These are phyloP conservation scores for Quaeritorhiza haematococci DNA, from an alignment of 371 early-diverging fungal species.

Conservation along the genomic window DNA sequence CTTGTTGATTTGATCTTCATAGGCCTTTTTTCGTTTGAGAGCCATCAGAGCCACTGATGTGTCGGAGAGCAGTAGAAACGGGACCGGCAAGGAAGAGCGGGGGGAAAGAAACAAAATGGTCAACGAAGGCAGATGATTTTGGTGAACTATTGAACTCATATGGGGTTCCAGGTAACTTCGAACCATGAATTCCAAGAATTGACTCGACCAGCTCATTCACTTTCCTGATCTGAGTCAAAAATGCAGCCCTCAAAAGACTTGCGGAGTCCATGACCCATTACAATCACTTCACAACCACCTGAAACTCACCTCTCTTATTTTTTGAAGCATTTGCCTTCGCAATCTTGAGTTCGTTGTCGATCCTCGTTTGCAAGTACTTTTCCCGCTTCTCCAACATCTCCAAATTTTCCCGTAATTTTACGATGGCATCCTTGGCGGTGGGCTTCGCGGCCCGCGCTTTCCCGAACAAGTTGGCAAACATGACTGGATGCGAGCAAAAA, in stretches of 20 bases:
- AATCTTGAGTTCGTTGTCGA: constrained; percentile 79
- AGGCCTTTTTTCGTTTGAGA: constrained; percentile 87
- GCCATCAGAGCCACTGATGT: constrained; percentile 86
- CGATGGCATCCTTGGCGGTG: constrained; percentile 91
- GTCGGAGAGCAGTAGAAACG: too few relatives aligned
- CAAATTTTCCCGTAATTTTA: constrained; percentile 81
- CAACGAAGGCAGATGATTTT: too few relatives aligned
- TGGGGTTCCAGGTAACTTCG: too few relatives aligned
- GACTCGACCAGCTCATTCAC: neutral
- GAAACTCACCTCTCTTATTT: constrained; percentile 75
- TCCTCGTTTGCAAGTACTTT: constrained; percentile 75
- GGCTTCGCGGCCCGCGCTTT: constrained; percentile 66
- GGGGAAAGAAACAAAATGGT: too few relatives aligned
- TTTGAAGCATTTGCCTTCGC: constrained; percentile 89
- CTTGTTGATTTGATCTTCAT: constrained; percentile 82
- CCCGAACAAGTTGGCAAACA: constrained; percentile 64
- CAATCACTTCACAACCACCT: neutral
- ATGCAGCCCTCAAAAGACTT: neutral
- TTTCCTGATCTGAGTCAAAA: neutral
- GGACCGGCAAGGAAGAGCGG: too few relatives aligned
- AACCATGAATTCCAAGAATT: neutral
- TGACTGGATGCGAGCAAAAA: neutral
- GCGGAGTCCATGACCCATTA: neutral
- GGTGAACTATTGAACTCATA: too few relatives aligned
- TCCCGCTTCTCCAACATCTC: constrained; percentile 94